Conservation (phyloP, 257 asterid genomes). For the Solanum piurae region DNA sequence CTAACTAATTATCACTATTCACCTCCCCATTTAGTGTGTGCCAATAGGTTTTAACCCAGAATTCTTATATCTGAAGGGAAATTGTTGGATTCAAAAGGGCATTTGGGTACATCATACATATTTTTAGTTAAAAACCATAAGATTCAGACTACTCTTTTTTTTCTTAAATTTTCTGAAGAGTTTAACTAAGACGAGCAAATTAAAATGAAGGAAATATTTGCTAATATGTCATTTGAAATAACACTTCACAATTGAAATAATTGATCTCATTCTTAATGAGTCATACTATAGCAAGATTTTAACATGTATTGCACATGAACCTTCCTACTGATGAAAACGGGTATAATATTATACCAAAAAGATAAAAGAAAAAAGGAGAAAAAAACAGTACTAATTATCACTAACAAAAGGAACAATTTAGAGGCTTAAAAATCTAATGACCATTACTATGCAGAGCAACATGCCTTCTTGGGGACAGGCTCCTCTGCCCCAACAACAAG, state of each 20-base stretch:
- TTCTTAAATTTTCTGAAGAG: too few relatives aligned
- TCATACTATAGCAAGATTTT: neutral
- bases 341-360: neutral
- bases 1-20: neutral
- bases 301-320: neutral
- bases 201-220: neutral
- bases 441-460: conserved; percentile 61
- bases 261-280: neutral
- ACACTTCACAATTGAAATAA: neutral
- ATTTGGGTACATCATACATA: too few relatives aligned
- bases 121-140: too few relatives aligned
- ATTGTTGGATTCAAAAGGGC: neutral
- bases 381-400: neutral
- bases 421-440: neutral
- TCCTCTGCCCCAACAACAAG: conserved; percentile 72
- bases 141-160: too few relatives aligned
- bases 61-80: neutral
- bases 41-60: neutral
- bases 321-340: neutral
- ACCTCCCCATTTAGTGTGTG: neutral
- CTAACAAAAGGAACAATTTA: neutral
- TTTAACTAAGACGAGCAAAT: neutral
- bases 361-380: neutral
- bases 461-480: conserved; percentile 38
- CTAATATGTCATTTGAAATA: neutral